Base-by-base conservation (phyloP, 139 green algal genomes). In the Pycnococcus provasolii region DNA sequence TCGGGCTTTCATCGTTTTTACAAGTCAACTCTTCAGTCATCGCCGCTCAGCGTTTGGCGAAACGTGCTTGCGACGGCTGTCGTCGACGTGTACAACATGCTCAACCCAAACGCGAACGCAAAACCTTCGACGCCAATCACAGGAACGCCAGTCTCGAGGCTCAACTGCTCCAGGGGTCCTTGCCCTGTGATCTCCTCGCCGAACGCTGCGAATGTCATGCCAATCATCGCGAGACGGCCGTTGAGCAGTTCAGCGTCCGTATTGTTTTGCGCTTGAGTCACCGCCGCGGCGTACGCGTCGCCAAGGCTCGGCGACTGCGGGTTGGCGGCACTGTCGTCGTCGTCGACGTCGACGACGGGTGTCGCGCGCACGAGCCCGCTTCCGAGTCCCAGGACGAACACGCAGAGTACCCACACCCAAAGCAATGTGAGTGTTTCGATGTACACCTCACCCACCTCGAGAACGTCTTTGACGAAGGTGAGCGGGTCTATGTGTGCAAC, bases 401-500 rank as follows among this genome's bases (percentile, higher is more conserved):
- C 58, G 9, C 4, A 4, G n/a, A 5, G 11, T 4, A 60, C 15
- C 8, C 6, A 39, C 15, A 60, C 8, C 53, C 53, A 60, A 15
- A 60, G 8, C 8, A 60, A 6, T 15, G 41, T 43, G 15, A 60
- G 15, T 15, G 15, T 60, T 26, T 60, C 53, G 8, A 60, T 26
- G 53, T 60, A 60, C 15, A 60, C 7, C 13, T 26, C 53, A 15
- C 37, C 58, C 41, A 64, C 58, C 41, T 47, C 58, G 58, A 64
- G 58, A 26, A 13, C 41, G 41, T 64, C 58, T 11, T 64, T 47
- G 4, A 11, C 58, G 41, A 64, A 7, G 15, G 11, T 13, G 26
- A 5, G 3, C 6, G 41, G 41, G 58, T 64, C n/a, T 4, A 47
- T 46, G 58, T 50, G 41, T 6, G n/a, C 40, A 26, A 64, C 37